These are phyloP conservation scores for Carex cristatella DNA, from an alignment of 176 grass and related monocot species.

Conservation along the genomic window DNA sequence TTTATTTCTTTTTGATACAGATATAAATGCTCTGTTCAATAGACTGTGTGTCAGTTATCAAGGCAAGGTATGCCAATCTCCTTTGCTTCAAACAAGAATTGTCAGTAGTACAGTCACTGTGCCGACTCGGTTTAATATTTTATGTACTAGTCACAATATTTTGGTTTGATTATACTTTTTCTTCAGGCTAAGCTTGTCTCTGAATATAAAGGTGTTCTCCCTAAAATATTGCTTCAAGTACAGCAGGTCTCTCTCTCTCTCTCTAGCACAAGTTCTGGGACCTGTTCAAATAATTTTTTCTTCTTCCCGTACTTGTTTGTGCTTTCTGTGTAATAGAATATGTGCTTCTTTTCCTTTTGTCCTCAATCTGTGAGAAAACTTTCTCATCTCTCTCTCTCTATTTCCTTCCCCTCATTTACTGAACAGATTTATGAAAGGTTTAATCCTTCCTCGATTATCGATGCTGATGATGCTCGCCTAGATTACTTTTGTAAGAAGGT, in stretches of 20 bases:
- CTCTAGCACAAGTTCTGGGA: not conserved
- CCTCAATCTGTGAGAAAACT: not conserved
- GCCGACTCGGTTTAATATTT: not conserved
- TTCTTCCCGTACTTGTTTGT: not conserved
- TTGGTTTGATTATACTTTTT: conserved; percentile 23
- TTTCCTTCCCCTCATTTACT: conserved; percentile 12
- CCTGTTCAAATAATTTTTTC: not conserved
- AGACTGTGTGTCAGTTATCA: conserved; percentile 56
- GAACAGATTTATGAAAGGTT: conserved; percentile 81
- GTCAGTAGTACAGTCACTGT: not conserved
- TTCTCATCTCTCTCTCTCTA: not conserved
- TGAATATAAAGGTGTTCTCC: conserved; percentile 67
- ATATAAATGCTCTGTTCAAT: conserved; percentile 87
- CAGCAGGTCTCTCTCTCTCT: conserved; percentile 43
- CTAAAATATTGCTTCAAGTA: conserved; percentile 68
- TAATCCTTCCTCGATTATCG: conserved; percentile 57
- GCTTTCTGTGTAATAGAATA: not conserved
- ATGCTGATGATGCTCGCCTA: conserved; percentile 69
- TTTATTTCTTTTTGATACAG: conserved; percentile 37
- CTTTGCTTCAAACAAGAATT: not conserved
- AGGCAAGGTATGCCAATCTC: conserved; percentile 61
- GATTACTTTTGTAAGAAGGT: conserved; percentile 90
- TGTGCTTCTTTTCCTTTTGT: not conserved
- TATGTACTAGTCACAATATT: conserved; percentile 20
- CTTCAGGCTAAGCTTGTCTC: conserved; percentile 52